phyloP scores from a whole-genome alignment of 2,329 filamentous ascomycete genomes.

The Zarea fungicola region DNA sequence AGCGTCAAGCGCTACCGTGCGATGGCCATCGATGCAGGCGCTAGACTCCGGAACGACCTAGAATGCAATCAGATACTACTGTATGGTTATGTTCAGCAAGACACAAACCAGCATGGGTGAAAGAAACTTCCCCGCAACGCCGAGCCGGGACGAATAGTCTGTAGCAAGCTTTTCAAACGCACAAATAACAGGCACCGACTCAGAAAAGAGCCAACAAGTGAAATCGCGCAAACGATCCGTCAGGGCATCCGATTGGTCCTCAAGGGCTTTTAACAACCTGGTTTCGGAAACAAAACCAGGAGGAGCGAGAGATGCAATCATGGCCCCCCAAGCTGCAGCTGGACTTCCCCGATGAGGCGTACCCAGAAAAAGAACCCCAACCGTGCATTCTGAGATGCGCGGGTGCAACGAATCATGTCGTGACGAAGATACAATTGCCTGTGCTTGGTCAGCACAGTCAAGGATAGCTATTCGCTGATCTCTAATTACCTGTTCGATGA shows the following conservation, averaged over 20 bases:
- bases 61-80: not conserved
- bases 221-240: conserved; percentile 15
- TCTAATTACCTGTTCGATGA: conserved; percentile 8
- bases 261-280: conserved; percentile 9
- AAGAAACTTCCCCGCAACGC: conserved; percentile 3
- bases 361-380: conserved; percentile 13
- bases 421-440: conserved; percentile 13
- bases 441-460: not conserved
- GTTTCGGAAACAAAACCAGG: conserved; percentile 1
- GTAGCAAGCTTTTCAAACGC: conserved; percentile 12
- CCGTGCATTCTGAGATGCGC: conserved; percentile 8
- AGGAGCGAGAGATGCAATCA: conserved; percentile 6
- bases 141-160: conserved; percentile 11
- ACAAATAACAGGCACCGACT: conserved; percentile 14
- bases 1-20: conserved; percentile 10
- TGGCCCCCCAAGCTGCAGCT: conserved; percentile 9
- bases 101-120: conserved; percentile 1
- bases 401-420: conserved; percentile 6
- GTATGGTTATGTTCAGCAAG: not conserved
- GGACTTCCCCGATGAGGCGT: conserved; percentile 11
- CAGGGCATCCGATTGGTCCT: conserved; percentile 10
- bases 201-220: conserved; percentile 12
- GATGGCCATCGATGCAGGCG: conserved; percentile 14
- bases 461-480: not conserved
- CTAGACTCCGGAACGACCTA: conserved; percentile 13